These are phyloP conservation scores for Westerdykella ornata DNA, from an alignment of 2,329 filamentous ascomycete species.

Conservation along the genomic window DNA sequence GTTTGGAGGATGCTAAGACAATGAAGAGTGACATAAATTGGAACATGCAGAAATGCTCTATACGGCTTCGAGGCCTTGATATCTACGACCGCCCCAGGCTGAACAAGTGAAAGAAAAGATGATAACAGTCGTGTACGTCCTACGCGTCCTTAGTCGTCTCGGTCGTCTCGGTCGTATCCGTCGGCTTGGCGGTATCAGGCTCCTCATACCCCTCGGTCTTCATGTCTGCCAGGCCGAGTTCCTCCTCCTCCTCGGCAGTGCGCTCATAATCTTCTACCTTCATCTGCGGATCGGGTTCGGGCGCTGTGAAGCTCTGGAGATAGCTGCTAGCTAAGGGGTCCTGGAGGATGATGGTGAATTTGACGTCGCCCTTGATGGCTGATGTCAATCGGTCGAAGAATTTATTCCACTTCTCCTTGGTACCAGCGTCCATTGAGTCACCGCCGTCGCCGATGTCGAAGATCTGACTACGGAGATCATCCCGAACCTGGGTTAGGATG, in stretches of 20 bases:
- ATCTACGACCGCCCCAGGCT: slow-evolving; percentile 26
- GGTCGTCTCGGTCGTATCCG: no score
- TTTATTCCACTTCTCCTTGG: slow-evolving; percentile 65
- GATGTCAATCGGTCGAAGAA: slow-evolving; percentile 74
- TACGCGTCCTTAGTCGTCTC: not conserved
- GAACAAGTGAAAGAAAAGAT: slow-evolving; percentile 19
- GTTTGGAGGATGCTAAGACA: not conserved
- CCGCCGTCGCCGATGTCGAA: slow-evolving; percentile 72
- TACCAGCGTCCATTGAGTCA: slow-evolving; percentile 64
- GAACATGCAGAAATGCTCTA: slow-evolving; percentile 7
- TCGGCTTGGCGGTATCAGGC: not conserved
- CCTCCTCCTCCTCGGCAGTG: slow-evolving; percentile 88
- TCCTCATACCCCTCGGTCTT: slow-evolving; percentile 80
- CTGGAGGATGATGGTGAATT: slow-evolving; percentile 75
- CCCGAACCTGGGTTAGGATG: slow-evolving; percentile 81
- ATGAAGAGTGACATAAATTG: not conserved
- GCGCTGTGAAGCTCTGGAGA: slow-evolving; percentile 75
- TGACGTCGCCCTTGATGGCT: slow-evolving; percentile 72
- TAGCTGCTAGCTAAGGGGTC: slow-evolving; percentile 92
- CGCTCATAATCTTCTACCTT: slow-evolving; percentile 74
- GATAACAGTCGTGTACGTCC: slow-evolving; percentile 22
- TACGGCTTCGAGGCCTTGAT: slow-evolving; percentile 32
- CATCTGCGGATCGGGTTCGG: slow-evolving; percentile 79
- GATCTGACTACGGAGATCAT: slow-evolving; percentile 81
- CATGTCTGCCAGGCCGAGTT: slow-evolving; percentile 86